Evolutionary conservation across 1,284 basidiomycete genomes (phyloP).

Genomic region (Anthracocystis panici-leucophaei): DNA sequence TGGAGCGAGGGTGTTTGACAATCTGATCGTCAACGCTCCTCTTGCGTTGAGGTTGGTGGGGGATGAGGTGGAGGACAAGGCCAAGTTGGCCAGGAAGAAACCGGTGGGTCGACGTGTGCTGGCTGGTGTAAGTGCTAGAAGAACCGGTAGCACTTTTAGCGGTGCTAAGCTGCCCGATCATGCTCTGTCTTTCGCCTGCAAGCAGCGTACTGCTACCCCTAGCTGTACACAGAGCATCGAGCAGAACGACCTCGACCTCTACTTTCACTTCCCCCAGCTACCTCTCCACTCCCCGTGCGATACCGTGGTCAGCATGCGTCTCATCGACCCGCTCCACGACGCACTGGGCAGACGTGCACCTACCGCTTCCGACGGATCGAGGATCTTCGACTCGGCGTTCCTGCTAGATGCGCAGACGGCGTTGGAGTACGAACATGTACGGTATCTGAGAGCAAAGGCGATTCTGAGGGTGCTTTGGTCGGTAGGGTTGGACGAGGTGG

Average conservation of each 20-base stretch:
- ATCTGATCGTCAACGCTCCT: slow-evolving; percentile 49
- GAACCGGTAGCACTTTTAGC: slow-evolving; percentile 21
- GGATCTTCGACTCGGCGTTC: slow-evolving; percentile 34
- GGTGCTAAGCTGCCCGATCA: slow-evolving; percentile 8
- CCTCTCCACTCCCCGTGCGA: background rate
- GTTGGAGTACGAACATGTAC: slow-evolving; percentile 31
- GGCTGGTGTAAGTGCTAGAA: background rate
- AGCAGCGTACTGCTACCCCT: background rate
- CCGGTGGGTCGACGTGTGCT: background rate
- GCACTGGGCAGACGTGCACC: slow-evolving; percentile 25
- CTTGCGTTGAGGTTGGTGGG: slow-evolving; percentile 38
- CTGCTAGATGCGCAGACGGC: slow-evolving; percentile 20
- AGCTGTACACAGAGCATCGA: background rate
- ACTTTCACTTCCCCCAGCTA: slow-evolving; percentile 28
- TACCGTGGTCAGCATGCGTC: slow-evolving; percentile 21
- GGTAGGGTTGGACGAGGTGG: slow-evolving; percentile 1
- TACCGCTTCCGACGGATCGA: background rate
- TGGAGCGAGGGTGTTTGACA: slow-evolving; percentile 42
- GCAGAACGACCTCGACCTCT: slow-evolving; percentile 8
- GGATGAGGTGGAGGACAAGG: slow-evolving; percentile 42
- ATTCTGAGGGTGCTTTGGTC: slow-evolving; percentile 31
- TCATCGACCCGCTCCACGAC: slow-evolving; percentile 27
- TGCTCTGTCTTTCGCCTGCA: slow-evolving; percentile 13
- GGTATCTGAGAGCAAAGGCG: slow-evolving; percentile 32
- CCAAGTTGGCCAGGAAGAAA: slow-evolving; percentile 11